Percentiles rank a stretch among this genome's conserved stretches.
phyloP scores from a whole-genome alignment of 495 filamentous ascomycete genomes.

The Neurospora tetrasperma region DNA sequence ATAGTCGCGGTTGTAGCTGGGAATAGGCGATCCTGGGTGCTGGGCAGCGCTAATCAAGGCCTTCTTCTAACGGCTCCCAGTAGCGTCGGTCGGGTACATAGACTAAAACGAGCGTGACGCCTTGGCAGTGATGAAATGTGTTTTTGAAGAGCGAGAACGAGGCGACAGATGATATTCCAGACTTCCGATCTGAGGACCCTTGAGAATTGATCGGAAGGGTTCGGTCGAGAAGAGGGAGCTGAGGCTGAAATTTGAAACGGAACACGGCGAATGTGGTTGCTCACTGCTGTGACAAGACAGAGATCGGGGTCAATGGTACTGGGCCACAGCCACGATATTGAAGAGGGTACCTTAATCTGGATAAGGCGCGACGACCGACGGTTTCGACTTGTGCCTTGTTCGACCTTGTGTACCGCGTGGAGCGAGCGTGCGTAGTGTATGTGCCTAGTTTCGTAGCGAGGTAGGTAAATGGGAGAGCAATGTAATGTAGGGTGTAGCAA shows the following conservation, averaged over 20 bases:
- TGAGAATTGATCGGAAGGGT: not conserved
- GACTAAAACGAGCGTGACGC: slow-evolving; percentile 16
- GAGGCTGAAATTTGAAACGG: not conserved
- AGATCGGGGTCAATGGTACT: not conserved
- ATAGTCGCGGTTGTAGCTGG: not conserved
- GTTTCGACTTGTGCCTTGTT: not conserved
- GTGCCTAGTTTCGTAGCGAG: not conserved
- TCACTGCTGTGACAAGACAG: not conserved
- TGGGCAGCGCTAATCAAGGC: not conserved
- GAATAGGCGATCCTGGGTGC: not conserved
- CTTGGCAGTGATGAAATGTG: slow-evolving; percentile 1
- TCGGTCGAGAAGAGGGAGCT: not conserved
- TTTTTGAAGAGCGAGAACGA: not conserved
- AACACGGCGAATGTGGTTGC: not conserved
- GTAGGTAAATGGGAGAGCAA: not conserved
- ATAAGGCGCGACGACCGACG: not conserved
- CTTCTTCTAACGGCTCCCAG: not conserved
- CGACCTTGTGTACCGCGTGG: not conserved
- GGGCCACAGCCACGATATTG: not conserved
- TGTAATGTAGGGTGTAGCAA: not conserved
- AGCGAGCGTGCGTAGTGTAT: not conserved
- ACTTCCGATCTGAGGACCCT: not conserved
- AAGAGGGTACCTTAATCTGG: not conserved
- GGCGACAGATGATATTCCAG: not conserved
- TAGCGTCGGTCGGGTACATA: not conserved